Evolutionary conservation across 768 basidiomycete species (phyloP).

Genomic region (Boletus bicolor): DNA sequence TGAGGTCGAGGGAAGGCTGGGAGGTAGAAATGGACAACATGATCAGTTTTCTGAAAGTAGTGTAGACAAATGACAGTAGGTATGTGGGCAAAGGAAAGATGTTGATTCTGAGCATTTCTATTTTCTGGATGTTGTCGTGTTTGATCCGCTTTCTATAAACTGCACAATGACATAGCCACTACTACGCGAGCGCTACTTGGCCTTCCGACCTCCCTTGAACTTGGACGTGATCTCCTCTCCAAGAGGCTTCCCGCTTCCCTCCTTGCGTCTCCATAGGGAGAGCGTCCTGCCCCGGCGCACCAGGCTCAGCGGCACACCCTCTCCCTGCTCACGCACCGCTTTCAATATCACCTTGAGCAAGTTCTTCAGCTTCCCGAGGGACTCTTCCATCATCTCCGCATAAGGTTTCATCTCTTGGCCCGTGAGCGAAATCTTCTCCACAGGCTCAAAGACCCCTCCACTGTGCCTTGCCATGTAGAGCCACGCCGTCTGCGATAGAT

Average conservation of each 20-base stretch:
- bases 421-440: conserved; percentile 46
- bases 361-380: conserved; percentile 27
- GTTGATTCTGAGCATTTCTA: neutral
- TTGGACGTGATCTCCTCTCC: conserved; percentile 22
- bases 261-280: conserved; percentile 47
- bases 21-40: conserved; percentile 37
- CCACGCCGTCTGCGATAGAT: conserved; percentile 63
- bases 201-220: conserved; percentile 6
- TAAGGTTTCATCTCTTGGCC: conserved; percentile 22
- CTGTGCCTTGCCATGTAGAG: conserved; percentile 59
- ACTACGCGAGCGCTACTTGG: no score
- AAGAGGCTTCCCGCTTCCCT: conserved; percentile 19
- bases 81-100: neutral
- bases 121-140: neutral
- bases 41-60: neutral
- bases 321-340: conserved; percentile 49
- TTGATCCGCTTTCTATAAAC: neutral
- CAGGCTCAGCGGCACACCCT: conserved; percentile 50
- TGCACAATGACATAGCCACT: conserved; percentile 15
- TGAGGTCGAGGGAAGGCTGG: conserved; percentile 67
- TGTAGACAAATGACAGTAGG: conserved; percentile 2
- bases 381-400: conserved; percentile 17
- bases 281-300: conserved; percentile 46
- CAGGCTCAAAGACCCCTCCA: conserved; percentile 47
- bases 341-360: conserved; percentile 40